Percentiles rank a stretch among this genome's conserved stretches.
These are phyloP conservation scores for Anthracocystis panici-leucophaei DNA, from an alignment of 1,284 basidiomycete genomes.

Conservation along the genomic window DNA sequence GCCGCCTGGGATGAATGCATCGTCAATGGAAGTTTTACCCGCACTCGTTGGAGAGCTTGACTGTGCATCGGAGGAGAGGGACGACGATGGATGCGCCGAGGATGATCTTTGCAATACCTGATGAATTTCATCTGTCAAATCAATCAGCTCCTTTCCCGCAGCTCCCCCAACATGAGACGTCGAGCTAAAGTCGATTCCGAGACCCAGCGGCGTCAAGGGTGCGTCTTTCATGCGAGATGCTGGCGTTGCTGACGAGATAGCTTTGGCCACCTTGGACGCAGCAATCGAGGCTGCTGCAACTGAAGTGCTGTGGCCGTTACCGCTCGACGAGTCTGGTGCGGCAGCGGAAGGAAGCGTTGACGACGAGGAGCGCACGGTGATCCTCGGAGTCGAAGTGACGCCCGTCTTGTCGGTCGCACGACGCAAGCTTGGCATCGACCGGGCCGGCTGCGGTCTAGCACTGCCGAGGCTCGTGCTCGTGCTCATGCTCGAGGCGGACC, in stretches of 20 bases:
- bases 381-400: conserved; percentile 33
- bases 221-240: conserved; percentile 12
- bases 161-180: background rate
- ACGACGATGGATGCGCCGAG: conserved; percentile 10
- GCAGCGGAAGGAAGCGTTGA: conserved; percentile 19
- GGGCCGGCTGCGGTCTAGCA: conserved; percentile 31
- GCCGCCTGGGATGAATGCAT: background rate
- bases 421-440: conserved; percentile 49
- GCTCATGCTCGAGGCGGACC: conserved; percentile 6
- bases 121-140: conserved; percentile 18
- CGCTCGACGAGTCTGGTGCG: background rate
- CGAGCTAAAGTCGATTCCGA: conserved; percentile 33
- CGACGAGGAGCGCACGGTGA: conserved; percentile 40
- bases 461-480: background rate
- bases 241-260: conserved; percentile 16
- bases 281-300: conserved; percentile 27
- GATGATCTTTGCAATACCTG: conserved; percentile 23
- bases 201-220: conserved; percentile 16
- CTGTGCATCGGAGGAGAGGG: conserved; percentile 16
- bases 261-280: conserved; percentile 34
- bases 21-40: conserved; percentile 18
- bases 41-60: conserved; percentile 24
- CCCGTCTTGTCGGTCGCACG: conserved; percentile 22
- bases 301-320: background rate
- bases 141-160: conserved; percentile 21